phyloP scores from a whole-genome alignment of 2,329 filamentous ascomycete genomes.

The Epichloe elymi region DNA sequence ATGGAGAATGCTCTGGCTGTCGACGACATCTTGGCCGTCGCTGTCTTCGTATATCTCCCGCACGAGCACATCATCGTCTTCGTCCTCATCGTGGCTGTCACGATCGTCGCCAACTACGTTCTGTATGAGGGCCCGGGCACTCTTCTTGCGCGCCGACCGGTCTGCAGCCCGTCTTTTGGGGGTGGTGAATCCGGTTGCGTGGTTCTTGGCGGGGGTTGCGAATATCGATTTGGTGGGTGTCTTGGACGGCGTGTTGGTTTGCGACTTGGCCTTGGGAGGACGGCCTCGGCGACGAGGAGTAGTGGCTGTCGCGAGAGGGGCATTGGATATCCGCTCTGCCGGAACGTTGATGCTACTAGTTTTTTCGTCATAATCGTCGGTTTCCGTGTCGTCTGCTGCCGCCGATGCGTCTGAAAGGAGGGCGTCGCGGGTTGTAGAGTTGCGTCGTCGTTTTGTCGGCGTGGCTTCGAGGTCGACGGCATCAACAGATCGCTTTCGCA shows the following conservation, averaged over 20 bases:
- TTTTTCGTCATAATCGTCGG: conserved; percentile 2
- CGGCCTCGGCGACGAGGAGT: conserved; percentile 19
- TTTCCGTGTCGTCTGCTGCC: conserved; percentile 3
- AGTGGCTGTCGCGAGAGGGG: conserved; percentile 13
- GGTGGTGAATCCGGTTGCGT: conserved; percentile 30
- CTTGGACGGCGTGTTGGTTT: conserved; percentile 18
- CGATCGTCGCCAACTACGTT: conserved; percentile 50
- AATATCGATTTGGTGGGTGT: conserved; percentile 14
- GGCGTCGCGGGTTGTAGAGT: conserved; percentile 5
- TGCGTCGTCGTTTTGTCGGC: conserved; percentile 20
- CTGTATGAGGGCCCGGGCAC: conserved; percentile 62
- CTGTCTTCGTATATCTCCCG: conserved; percentile 35
- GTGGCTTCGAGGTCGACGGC: conserved; percentile 16
- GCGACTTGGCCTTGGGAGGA: conserved; percentile 16
- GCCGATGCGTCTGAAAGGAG: background rate
- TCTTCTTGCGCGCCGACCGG: conserved; percentile 77
- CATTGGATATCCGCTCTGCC: background rate
- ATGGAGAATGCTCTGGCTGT: conserved; percentile 22
- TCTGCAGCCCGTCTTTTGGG: conserved; percentile 62
- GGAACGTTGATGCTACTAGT: background rate
- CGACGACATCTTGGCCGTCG: conserved; percentile 62
- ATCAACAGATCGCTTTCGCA: conserved; percentile 14
- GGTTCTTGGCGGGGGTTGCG: conserved; percentile 28
- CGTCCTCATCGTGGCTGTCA: conserved; percentile 56
- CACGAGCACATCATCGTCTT: conserved; percentile 8